phyloP scores from a whole-genome alignment of 306 rosid species.

The Spatholobus suberectus region DNA sequence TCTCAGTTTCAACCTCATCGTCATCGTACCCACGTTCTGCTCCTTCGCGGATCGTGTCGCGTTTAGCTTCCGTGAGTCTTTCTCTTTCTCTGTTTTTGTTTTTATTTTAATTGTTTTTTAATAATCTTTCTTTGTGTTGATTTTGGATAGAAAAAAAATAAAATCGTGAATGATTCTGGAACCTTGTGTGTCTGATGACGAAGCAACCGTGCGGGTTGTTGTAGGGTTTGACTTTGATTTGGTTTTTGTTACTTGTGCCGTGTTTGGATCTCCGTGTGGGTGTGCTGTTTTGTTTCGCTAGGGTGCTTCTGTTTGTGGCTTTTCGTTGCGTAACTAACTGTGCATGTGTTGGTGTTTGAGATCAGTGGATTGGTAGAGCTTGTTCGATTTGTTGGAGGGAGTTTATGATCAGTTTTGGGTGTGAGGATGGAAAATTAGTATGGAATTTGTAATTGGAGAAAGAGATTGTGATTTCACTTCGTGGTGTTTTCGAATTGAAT shows the following conservation, averaged over 20 bases:
- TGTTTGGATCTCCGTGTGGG: slow-evolving; percentile 25
- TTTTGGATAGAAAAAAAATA: background rate
- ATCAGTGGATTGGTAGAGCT: slow-evolving; percentile 21
- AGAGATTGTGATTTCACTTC: background rate
- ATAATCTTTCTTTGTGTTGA: background rate
- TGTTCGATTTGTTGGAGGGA: slow-evolving; percentile 6
- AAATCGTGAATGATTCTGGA: slow-evolving; percentile 21
- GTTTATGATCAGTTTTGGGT: background rate
- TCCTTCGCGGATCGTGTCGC: slow-evolving; percentile 44
- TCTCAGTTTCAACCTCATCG: slow-evolving; percentile 54
- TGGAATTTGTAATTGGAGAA: background rate
- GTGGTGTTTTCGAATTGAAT: background rate
- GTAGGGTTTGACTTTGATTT: slow-evolving; percentile 6
- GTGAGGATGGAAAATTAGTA: background rate
- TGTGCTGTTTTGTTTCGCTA: slow-evolving; percentile 9
- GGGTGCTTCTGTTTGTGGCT: background rate
- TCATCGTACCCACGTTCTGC: slow-evolving; percentile 35
- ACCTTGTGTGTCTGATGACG: slow-evolving; percentile 7
- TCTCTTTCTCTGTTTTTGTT: background rate
- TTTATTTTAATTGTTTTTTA: background rate
- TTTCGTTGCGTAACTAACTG: background rate
- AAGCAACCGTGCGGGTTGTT: background rate
- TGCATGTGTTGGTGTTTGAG: slow-evolving; percentile 21
- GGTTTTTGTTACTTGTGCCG: background rate
- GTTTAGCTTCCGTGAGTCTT: slow-evolving; percentile 41